A percentile compares a stretch with the other conserved stretches of the same genome.
phyloP scores from a whole-genome alignment of 192 early-diverging fungal genomes.

The Linnemannia elongata region DNA sequence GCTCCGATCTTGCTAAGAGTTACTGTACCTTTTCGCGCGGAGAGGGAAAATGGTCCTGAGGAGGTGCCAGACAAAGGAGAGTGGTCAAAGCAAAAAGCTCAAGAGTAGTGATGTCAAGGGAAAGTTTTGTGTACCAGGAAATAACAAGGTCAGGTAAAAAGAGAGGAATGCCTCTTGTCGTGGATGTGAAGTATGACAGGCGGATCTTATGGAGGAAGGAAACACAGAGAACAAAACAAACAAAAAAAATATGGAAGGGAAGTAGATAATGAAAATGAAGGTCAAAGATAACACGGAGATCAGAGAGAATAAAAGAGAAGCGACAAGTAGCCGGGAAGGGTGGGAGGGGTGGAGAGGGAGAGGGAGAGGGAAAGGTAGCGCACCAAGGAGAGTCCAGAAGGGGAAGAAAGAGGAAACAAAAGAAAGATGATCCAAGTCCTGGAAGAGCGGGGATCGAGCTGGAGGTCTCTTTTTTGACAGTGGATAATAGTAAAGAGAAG shows the following conservation, averaged over 20 bases:
- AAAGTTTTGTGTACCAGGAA: not conserved
- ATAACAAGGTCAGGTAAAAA: not conserved
- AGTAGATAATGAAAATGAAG: conserved; percentile 4
- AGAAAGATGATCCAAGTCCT: not conserved
- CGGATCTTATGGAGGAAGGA: not conserved
- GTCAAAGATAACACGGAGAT: conserved; percentile 20
- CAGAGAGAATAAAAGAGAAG: not conserved
- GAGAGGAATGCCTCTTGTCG: not conserved
- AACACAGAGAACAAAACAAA: not conserved
- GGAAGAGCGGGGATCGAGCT: not conserved
- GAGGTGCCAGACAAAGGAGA: not conserved
- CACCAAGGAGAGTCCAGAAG: not conserved
- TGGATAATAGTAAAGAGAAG: not conserved
- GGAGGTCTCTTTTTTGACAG: not conserved
- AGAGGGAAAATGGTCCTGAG: not conserved
- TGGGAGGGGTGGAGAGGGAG: not conserved
- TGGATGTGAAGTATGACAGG: not conserved
- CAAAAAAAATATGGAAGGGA: conserved; percentile 2
- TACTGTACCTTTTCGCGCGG: not conserved
- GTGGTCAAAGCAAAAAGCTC: not conserved
- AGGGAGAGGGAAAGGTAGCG: not conserved
- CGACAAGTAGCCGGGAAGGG: not conserved
- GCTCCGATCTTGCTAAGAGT: not conserved
- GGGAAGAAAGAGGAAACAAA: not conserved
- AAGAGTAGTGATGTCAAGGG: not conserved